Conservation (phyloP, 2,329 filamentous ascomycete genomes). For the Colletotrichum phormii region DNA sequence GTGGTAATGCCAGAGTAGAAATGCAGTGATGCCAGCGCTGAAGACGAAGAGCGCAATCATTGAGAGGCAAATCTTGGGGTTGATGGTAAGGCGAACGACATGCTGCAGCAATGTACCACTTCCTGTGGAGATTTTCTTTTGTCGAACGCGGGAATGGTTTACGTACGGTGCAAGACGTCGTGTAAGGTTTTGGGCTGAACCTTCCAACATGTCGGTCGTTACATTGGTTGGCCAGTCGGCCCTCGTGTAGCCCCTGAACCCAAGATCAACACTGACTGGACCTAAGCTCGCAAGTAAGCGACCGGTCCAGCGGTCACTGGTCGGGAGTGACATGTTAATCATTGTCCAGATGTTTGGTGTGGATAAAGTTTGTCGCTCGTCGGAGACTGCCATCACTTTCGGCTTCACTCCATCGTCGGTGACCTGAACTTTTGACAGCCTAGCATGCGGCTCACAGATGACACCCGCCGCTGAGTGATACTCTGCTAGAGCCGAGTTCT, state of each 20-base stretch:
- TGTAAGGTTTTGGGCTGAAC: constrained; percentile 9
- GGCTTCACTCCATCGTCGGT: constrained; percentile 14
- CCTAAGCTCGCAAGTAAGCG: not conserved
- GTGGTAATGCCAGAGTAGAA: not conserved
- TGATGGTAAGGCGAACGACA: constrained; percentile 5
- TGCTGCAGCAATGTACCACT: not conserved
- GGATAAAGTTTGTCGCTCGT: not conserved
- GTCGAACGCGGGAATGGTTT: constrained; percentile 8
- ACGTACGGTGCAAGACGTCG: not conserved
- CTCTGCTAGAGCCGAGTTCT: not conserved
- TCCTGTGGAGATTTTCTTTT: not conserved
- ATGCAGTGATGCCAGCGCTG: not conserved
- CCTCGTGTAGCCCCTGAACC: not conserved
- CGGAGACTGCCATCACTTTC: not conserved
- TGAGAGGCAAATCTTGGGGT: constrained; percentile 8
- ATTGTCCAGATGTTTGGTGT: constrained; percentile 5
- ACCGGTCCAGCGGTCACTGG: not conserved
- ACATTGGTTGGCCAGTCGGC: not conserved
- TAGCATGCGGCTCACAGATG: constrained; percentile 8
- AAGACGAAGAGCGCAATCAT: constrained; percentile 8
- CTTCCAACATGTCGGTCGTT: not conserved
- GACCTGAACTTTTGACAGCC: constrained; percentile 20
- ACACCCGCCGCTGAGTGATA: constrained; percentile 4
- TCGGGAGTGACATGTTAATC: not conserved
- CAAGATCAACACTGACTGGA: not conserved